phyloP scores from a whole-genome alignment of 176 grass and related monocot genomes.

The Miscanthus lutarioriparius region DNA sequence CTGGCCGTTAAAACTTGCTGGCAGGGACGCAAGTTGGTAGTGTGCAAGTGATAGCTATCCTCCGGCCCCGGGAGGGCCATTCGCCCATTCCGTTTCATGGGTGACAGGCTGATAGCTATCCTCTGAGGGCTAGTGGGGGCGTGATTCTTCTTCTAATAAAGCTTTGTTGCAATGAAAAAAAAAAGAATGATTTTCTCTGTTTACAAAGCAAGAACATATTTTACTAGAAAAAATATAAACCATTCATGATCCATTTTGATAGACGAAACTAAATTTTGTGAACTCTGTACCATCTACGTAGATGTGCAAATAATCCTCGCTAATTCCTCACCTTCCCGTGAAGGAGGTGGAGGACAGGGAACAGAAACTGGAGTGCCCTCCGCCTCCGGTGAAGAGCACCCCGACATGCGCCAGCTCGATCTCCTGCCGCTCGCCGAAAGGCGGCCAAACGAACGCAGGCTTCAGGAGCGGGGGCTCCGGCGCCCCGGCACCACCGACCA shows the following conservation, averaged over 20 bases:
- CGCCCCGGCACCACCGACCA: conserved; percentile 26
- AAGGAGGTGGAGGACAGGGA: conserved; percentile 7
- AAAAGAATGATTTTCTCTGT: too few relatives aligned
- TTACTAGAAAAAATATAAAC: neutral
- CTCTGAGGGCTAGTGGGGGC: too few relatives aligned
- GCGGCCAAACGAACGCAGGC: conserved; percentile 24
- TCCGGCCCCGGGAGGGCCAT: too few relatives aligned
- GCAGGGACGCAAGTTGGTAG: too few relatives aligned
- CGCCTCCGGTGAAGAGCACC: conserved; percentile 15
- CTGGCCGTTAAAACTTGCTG: too few relatives aligned
- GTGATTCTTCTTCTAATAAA: too few relatives aligned
- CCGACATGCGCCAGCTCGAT: conserved; percentile 2
- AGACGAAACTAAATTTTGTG: neutral
- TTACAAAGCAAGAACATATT: too few relatives aligned
- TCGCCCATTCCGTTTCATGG: too few relatives aligned
- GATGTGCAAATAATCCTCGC: neutral
- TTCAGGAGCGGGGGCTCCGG: conserved; percentile 35
- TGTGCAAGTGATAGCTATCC: too few relatives aligned
- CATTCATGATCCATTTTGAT: neutral
- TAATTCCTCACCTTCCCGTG: neutral
- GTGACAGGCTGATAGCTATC: too few relatives aligned
- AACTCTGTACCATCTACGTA: neutral
- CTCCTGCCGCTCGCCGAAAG: neutral
- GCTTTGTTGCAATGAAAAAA: neutral
- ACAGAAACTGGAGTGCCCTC: conserved; percentile 11